Evolutionary conservation across 371 early-diverging fungal genomes (phyloP).

Genomic region (Zychaea mexicana): DNA sequence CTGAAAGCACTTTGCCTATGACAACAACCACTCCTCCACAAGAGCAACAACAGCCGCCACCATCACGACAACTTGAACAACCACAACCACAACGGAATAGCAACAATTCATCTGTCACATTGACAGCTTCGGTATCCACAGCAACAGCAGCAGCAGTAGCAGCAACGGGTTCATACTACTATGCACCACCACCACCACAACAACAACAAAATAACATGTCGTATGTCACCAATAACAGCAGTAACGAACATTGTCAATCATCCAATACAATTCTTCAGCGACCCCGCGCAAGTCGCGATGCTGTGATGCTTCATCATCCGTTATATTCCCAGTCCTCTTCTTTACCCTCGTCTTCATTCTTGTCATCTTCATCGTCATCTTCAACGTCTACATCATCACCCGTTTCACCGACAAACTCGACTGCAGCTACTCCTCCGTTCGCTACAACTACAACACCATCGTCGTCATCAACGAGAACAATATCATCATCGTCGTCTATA

Average conservation of each 20-base stretch:
- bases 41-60: not conserved
- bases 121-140: conserved; percentile 5
- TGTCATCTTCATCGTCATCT: conserved; percentile 33
- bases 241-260: not conserved
- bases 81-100: no score
- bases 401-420: conserved; percentile 6
- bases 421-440: conserved; percentile 9
- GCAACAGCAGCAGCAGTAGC: conserved; percentile 4
- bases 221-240: not conserved
- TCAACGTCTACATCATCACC: conserved; percentile 18
- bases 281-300: not conserved
- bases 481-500: not conserved
- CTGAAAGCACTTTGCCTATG: not conserved
- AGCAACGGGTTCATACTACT: not conserved
- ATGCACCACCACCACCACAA: not conserved
- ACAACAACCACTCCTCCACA: not conserved
- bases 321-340: conserved; percentile 12
- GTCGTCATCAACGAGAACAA: conserved; percentile 1
- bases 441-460: not conserved
- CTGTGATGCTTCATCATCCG: not conserved
- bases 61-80: no score
- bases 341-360: conserved; percentile 36
- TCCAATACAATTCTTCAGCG: conserved; percentile 2
- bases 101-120: no score
- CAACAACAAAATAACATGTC: conserved; percentile 1